phyloP scores from a whole-genome alignment of 129 eudicot species.

The Smallanthus sonchifolius region DNA sequence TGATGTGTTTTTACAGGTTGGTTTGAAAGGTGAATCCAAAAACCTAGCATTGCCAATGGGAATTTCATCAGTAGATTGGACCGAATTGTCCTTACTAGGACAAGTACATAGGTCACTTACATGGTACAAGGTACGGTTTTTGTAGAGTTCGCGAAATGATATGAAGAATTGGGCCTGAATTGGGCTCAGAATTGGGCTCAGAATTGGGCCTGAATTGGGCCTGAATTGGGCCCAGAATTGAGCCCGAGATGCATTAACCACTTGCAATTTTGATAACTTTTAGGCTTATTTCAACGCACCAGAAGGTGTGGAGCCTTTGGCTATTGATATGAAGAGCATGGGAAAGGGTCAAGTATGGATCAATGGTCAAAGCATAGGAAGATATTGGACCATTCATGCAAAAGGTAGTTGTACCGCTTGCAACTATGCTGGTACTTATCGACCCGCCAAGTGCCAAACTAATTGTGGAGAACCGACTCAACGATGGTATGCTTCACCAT shows the following conservation, averaged over 20 bases:
- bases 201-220: background rate
- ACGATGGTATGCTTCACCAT: conserved; percentile 55
- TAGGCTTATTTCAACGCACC: conserved; percentile 86
- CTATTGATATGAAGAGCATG: conserved; percentile 75
- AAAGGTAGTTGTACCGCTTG: conserved; percentile 56
- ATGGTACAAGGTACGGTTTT: conserved; percentile 73
- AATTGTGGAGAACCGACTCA: conserved; percentile 91
- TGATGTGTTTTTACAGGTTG: conserved; percentile 38
- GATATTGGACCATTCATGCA: conserved; percentile 77
- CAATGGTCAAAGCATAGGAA: conserved; percentile 85
- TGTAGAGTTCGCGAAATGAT: background rate
- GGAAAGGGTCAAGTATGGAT: conserved; percentile 93
- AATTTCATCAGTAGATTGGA: conserved; percentile 62
- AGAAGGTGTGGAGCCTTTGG: conserved; percentile 64
- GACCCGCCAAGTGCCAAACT: conserved; percentile 62
- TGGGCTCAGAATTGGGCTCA: no score
- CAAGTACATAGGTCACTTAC: conserved; percentile 55
- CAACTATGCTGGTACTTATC: conserved; percentile 61
- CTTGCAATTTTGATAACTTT: background rate
- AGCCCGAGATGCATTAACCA: background rate
- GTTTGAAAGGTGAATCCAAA: conserved; percentile 71
- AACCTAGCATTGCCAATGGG: conserved; percentile 48
- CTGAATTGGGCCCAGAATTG: no score
- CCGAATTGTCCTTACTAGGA: conserved; percentile 34
- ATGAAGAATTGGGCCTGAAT: background rate